Evolutionary conservation across 257 asterid genomes (phyloP), one percentile per base, ranked within the genome.

Genomic region (Solanum chiquidenum): DNA sequence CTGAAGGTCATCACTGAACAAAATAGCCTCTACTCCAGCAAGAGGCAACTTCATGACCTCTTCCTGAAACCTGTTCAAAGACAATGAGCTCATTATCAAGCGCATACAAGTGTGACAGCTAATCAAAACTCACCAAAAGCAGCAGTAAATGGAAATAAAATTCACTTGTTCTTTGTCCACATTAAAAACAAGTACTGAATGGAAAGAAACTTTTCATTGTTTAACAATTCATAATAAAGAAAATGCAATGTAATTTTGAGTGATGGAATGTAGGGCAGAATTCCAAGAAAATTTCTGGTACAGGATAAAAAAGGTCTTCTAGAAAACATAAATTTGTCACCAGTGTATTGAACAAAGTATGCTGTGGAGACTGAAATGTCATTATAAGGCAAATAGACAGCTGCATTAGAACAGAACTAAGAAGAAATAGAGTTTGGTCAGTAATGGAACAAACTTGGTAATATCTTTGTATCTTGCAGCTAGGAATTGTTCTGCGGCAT

Each of bases 1-100:
- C 89, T 94, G 98, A 85, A 97, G 97, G 76, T 93, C 98, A 38
- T 95, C 98, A 69, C 99, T 95, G 31, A 95, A 92, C 90, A 97
- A 88, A 87, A 97, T 80, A 46, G 98, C 98, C 91, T 97, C 98
- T 6, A 97, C 91, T 77, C 99, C 98, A 87, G 98, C 96, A 35
- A 95, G 93, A 44, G 99, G 98, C 88, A 97, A 90, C 75, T 87
- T 91, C 95, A 95, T 91, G 29, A 95, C 95, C 93, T 97, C 99
- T 9, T 97, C 98, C 38, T 92, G 98, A 87, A 86, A 94, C 93
- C 99, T 97, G 92, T 37, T 88, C 83, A 76, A 85, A 77, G 60
- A 69, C 46, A 60, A 73, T 55, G 12, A 16, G 20, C 35, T 46
- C 86, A 88, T 72, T 49, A 66, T 66, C 66, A 72, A 40, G 49